Evolutionary conservation across 371 early-diverging fungal genomes (phyloP).

Genomic region (Lichtheimia ramosa): DNA sequence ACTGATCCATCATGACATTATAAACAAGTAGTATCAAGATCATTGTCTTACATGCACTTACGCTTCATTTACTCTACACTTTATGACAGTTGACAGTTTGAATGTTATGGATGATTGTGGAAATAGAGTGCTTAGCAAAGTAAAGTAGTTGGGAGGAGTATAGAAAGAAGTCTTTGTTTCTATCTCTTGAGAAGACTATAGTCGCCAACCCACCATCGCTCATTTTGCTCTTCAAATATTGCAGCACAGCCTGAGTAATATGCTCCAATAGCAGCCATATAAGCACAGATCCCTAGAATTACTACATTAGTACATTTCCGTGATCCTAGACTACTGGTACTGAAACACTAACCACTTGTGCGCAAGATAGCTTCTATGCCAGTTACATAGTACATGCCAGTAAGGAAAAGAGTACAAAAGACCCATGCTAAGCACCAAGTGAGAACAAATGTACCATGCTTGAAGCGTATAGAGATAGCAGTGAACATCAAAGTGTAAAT

Average conservation of each 20-base stretch:
- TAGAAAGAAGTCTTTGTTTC: neutral
- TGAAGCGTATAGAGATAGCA: slow-evolving; percentile 33
- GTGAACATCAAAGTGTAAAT: slow-evolving; percentile 43
- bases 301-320: neutral
- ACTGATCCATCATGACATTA: too few relatives aligned
- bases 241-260: slow-evolving; percentile 49
- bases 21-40: too few relatives aligned
- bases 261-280: slow-evolving; percentile 36
- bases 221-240: slow-evolving; percentile 45
- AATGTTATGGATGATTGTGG: too few relatives aligned
- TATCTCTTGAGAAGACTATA: neutral
- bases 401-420: slow-evolving; percentile 9
- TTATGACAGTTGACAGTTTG: too few relatives aligned
- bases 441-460: slow-evolving; percentile 26
- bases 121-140: too few relatives aligned
- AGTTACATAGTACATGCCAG: slow-evolving; percentile 8
- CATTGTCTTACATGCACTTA: too few relatives aligned
- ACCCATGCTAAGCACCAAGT: slow-evolving; percentile 25
- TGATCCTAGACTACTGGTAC: neutral
- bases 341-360: slow-evolving; percentile 9
- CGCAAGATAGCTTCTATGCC: slow-evolving; percentile 6
- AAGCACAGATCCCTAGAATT: slow-evolving; percentile 31
- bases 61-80: too few relatives aligned
- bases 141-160: too few relatives aligned
- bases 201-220: slow-evolving; percentile 71